These are phyloP conservation scores for Leptosphaerulina australis DNA, from an alignment of 2,329 filamentous ascomycete genomes.

Conservation along the genomic window DNA sequence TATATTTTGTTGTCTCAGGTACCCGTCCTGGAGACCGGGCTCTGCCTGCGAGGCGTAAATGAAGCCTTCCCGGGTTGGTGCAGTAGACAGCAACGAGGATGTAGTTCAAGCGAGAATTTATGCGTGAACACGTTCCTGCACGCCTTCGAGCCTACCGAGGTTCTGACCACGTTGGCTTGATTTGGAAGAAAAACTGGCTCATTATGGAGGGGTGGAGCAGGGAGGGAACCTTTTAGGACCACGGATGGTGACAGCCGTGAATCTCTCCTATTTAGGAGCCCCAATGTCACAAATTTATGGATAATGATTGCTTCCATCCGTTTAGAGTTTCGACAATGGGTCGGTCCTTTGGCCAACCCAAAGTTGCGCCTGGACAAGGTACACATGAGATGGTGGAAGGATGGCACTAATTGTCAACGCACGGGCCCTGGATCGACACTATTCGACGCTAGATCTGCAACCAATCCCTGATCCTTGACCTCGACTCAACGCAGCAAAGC, in stretches of 20 bases:
- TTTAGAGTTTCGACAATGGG: slow-evolving; percentile 1
- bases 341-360: background rate
- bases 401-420: background rate
- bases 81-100: background rate
- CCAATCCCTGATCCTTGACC: slow-evolving; percentile 2
- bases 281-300: background rate
- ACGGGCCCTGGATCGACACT: slow-evolving; percentile 2
- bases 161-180: background rate
- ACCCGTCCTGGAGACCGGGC: background rate
- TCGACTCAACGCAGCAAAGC: background rate
- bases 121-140: background rate
- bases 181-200: background rate
- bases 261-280: background rate
- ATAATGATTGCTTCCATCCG: background rate
- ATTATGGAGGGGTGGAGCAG: background rate
- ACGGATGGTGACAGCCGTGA: slow-evolving; percentile 1
- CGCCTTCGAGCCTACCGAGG: background rate
- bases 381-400: background rate
- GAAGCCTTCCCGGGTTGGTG: background rate
- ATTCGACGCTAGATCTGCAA: background rate
- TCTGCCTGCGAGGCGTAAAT: slow-evolving; percentile 1
- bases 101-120: background rate
- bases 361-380: background rate
- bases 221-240: background rate
- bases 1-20: background rate